Base-by-base conservation (phyloP, 371 early-diverging fungal genomes). In the Syncephalastrum racemosum region DNA sequence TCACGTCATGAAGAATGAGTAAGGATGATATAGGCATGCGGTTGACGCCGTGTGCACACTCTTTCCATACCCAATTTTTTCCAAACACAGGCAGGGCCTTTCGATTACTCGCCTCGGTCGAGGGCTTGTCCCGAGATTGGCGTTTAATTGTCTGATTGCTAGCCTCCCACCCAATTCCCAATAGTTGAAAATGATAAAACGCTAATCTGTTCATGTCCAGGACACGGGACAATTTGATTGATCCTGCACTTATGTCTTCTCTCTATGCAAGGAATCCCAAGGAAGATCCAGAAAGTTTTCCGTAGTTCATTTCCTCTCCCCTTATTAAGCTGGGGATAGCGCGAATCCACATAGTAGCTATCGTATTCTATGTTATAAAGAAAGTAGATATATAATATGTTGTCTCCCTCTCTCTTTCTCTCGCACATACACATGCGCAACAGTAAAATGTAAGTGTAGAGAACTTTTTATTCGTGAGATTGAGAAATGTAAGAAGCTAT, bases 1-100 rank as follows among this genome's bases (percentile, higher is more conserved):
- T 31, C 36, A 31, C 36, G 36, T 31, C 36, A 31, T 31, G 36
- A 31, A 31, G 36, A 31, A 75, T 71, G 75, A 75, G 75, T 71
- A 75, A 75, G 75, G 75, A 75, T 75, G 71, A 75, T 75, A 71
- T 71, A 71, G 75, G 69, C 75, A 71, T 53, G 58, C 68, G 71
- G 75, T 62, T 70, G 68, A 75, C 53, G 59, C 75, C 69, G 64
- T 64, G 60, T 72, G 71, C 68, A 67, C 55, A 54, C 27, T 45
- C 51, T 56, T 50, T 58, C 46, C 46, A 60, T 58, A 50, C 36
- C 49, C 60, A 68, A 75, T 71, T 68, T 71, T 75, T 68, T 51
- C 49, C 60, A 62, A 59, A 42, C 10, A 66, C 13, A 71, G 75
- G 71, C 75, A 68, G 66, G 75, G 75, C 75, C 75, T 53, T 54